Base-by-base conservation (phyloP, 148 eudicot genomes). In the Rhododendron vialii region DNA sequence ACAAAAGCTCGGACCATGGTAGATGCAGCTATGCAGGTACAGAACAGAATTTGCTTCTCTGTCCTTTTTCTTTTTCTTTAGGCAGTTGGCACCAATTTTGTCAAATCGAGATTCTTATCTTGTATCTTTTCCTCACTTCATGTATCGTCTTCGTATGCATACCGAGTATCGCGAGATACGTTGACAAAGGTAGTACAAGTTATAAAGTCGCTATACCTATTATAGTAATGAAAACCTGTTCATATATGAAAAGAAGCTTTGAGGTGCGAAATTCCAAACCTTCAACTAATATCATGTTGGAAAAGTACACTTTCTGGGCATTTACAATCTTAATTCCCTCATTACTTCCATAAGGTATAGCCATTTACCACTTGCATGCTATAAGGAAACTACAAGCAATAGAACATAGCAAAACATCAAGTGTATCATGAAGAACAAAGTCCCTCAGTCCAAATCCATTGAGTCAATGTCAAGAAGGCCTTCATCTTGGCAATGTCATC, bases 1-100 rank as follows among this genome's bases (percentile, higher is more conserved):
- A 87, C 88, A 84, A 95, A 92, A 92, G 99, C 98, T 83, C 92
- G 86, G 57, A 93, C 87, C 59, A 92, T 97, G 95, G 98, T 97
- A 51, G 92, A 94, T 92, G 94, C 92, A 8, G 99, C 98, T 67
- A 88, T 97, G 87, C 95, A 93, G 98, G 99, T 97, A 93, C 78
- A 33, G 36, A 43, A 61, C 47, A 26, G 61, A 59, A 73, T 33
- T 41, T 14, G 20, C n/a, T 33, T 65, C 20, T 82, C 59, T 83
- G 35, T 67, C 59, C 9, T n/a, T 84, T 38, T 85, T 36, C 17
- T 26, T 78, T 78, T 26, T 78, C 15, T 26, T 4, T 12, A 18
- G 63, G 11, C 47, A 4, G 9, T 87, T 13, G 51, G 59, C 18
- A 83, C 41, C 41, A 71, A 30, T 71, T 30, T 13, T 71, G 76